Conservation (phyloP, 495 filamentous ascomycete species). For the Diplogelasinospora grovesii region DNA sequence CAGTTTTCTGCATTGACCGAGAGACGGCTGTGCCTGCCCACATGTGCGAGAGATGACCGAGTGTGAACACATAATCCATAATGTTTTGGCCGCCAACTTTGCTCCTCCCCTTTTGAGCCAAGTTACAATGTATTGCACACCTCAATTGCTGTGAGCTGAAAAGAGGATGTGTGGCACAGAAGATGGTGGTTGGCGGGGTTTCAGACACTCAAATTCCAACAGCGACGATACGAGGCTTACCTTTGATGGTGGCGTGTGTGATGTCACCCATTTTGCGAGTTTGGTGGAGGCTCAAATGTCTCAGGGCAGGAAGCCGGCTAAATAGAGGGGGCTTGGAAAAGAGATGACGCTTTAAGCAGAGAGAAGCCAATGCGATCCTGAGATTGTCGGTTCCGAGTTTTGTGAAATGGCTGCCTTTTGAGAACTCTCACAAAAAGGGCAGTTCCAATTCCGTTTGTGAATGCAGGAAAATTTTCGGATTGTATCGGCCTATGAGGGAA, state of each 20-base stretch:
- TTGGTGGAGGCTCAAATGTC: conserved; percentile 10
- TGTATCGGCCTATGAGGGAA: conserved; percentile 5
- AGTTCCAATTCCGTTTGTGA: not conserved
- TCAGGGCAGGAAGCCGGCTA: conserved; percentile 1
- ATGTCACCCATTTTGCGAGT: conserved; percentile 26
- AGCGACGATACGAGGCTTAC: conserved; percentile 12
- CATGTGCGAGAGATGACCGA: too few species aligned
- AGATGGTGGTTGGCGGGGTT: conserved; percentile 18
- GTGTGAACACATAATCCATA: too few species aligned
- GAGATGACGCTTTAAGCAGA: conserved; percentile 13
- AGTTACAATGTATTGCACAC: too few species aligned
- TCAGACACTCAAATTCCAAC: not conserved
- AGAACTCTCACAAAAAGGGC: too few species aligned
- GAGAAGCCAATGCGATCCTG: conserved; percentile 11
- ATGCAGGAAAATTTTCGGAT: not conserved
- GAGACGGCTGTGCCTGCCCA: too few species aligned
- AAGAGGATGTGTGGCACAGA: conserved; percentile 6
- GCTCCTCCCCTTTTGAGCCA: too few species aligned
- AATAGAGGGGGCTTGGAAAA: conserved; percentile 10
- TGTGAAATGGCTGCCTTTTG: not conserved
- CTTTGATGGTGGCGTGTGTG: conserved; percentile 29
- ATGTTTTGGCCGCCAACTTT: too few species aligned
- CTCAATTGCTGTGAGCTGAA: not conserved
- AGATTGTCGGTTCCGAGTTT: too few species aligned
- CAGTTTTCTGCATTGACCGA: too few species aligned